These are phyloP conservation scores for Rutstroemia sp. DNA, from an alignment of 2,329 filamentous ascomycete species.

Conservation along the genomic window DNA sequence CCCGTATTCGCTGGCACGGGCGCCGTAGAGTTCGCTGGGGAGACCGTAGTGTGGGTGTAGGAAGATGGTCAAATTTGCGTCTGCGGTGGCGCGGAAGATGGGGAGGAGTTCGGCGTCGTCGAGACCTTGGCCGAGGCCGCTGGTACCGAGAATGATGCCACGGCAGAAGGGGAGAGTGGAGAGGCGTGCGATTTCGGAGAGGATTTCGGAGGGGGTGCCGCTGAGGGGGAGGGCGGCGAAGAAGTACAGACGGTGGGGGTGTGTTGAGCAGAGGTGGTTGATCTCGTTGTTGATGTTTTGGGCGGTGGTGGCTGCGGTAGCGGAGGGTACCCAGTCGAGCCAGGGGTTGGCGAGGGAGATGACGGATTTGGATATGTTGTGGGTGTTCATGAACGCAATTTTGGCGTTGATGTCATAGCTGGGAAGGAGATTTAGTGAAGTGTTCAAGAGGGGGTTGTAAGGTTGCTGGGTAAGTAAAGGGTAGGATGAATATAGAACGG, in stretches of 20 bases:
- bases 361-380: slow-evolving; percentile 75
- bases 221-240: slow-evolving; percentile 78
- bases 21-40: slow-evolving; percentile 71
- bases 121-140: slow-evolving; percentile 69
- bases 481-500: background rate
- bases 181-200: slow-evolving; percentile 58
- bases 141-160: slow-evolving; percentile 84
- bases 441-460: background rate
- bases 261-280: slow-evolving; percentile 58
- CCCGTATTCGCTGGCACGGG: slow-evolving; percentile 65
- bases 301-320: slow-evolving; percentile 57
- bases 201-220: slow-evolving; percentile 53
- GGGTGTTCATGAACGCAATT: slow-evolving; percentile 78
- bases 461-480: background rate
- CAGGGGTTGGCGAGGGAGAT: slow-evolving; percentile 89
- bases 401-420: slow-evolving; percentile 61
- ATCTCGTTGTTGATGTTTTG: slow-evolving; percentile 70
- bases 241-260: slow-evolving; percentile 66
- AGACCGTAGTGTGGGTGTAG: slow-evolving; percentile 90
- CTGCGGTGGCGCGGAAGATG: slow-evolving; percentile 63
- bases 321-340: slow-evolving; percentile 70
- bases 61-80: slow-evolving; percentile 62
- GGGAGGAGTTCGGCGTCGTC: slow-evolving; percentile 70
- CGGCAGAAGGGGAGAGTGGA: slow-evolving; percentile 58
- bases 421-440: no score